phyloP scores from a whole-genome alignment of 805 yeast genomes.

The Millerozyma miso region DNA sequence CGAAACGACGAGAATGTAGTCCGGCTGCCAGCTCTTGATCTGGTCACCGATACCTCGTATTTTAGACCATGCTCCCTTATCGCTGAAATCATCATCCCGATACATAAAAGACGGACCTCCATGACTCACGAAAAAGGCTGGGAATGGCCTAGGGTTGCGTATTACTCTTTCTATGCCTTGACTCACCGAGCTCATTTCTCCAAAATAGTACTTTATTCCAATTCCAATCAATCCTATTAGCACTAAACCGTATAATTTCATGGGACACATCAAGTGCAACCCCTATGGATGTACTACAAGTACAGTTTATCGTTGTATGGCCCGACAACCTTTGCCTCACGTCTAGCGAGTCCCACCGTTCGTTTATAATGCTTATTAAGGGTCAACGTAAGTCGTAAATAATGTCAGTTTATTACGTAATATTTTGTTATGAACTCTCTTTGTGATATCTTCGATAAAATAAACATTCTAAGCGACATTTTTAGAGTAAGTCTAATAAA shows the following conservation, averaged over 20 bases:
- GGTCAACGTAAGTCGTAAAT: too few relatives aligned
- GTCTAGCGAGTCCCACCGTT: too few relatives aligned
- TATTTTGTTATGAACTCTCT: not conserved
- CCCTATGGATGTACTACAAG: too few relatives aligned
- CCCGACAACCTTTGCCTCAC: too few relatives aligned
- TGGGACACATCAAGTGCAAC: too few relatives aligned
- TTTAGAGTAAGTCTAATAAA: not conserved
- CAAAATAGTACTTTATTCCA: not conserved
- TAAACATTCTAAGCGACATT: not conserved
- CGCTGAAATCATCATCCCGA: slow-evolving; percentile 41
- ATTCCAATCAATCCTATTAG: too few relatives aligned
- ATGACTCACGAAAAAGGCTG: slow-evolving; percentile 71
- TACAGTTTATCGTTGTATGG: too few relatives aligned
- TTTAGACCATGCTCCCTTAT: slow-evolving; percentile 59
- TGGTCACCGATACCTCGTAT: slow-evolving; percentile 48
- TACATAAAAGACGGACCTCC: slow-evolving; percentile 82
- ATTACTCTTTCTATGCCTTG: not conserved
- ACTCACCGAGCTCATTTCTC: not conserved
- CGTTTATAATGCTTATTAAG: too few relatives aligned
- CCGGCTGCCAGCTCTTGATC: slow-evolving; percentile 56
- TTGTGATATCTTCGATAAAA: not conserved
- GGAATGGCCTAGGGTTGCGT: slow-evolving; percentile 32
- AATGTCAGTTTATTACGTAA: not conserved
- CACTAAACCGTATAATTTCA: too few relatives aligned
- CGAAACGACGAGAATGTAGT: slow-evolving; percentile 60